A percentile compares a stretch with the other conserved stretches of the same genome.
Conservation (phyloP, 192 early-diverging fungal genomes). For the Dissophora globulifera region DNA sequence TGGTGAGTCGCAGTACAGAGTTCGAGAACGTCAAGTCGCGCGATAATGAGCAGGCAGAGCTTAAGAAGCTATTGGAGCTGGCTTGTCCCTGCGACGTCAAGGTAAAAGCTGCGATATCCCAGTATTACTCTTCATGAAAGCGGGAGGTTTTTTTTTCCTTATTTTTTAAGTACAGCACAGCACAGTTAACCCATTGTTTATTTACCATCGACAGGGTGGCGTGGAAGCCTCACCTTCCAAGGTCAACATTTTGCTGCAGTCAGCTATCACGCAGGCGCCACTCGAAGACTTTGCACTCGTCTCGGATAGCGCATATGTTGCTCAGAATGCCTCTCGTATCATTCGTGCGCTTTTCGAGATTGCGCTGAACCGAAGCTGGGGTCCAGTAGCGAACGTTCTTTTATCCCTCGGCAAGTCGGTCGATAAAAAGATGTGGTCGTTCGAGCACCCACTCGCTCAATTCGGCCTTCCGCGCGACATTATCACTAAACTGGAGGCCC, state of each 20-base stretch:
- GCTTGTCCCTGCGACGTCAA: conserved; percentile 89
- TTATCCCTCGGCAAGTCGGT: conserved; percentile 89
- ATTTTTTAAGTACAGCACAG: too few species aligned
- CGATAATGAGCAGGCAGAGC: conserved; percentile 86
- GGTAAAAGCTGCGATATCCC: too few species aligned
- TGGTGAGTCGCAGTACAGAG: conserved; percentile 91
- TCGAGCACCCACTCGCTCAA: conserved; percentile 89
- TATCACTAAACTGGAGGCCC: conserved; percentile 77
- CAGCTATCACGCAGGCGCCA: conserved; percentile 78
- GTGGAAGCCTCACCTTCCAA: conserved; percentile 88
- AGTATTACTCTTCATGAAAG: too few species aligned
- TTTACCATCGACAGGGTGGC: conserved; percentile 65
- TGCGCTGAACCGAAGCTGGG: conserved; percentile 91
- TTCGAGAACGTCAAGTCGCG: conserved; percentile 95
- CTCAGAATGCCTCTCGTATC: conserved; percentile 94
- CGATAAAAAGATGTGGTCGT: conserved; percentile 92
- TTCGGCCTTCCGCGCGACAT: conserved; percentile 82
- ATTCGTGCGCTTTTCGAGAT: conserved; percentile 97
- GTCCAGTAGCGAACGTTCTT: conserved; percentile 78
- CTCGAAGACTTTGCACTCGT: conserved; percentile 95
- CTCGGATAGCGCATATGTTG: conserved; percentile 93
- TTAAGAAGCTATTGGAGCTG: conserved; percentile 72
- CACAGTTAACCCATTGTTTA: too few species aligned
- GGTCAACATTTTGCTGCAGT: conserved; percentile 94
- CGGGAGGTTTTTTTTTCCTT: too few species aligned